These are phyloP conservation scores for Apophysomyces trapeziformis DNA, from an alignment of 371 early-diverging fungal genomes.

Conservation along the genomic window DNA sequence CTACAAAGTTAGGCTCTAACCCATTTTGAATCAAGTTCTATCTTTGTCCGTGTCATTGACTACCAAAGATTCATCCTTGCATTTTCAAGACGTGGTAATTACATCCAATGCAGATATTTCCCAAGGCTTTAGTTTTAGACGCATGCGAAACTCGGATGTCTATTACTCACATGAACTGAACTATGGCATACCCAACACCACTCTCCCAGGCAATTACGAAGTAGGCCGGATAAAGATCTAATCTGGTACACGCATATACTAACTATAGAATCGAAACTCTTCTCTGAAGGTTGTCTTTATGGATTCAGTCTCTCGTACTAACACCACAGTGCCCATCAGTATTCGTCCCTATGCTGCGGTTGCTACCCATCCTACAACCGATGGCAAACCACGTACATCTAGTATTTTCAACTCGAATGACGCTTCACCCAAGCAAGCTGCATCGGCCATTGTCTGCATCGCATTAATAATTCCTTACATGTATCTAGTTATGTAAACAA, in stretches of 20 bases:
- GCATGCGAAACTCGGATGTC: slow-evolving; percentile 25
- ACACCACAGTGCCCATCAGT: slow-evolving; percentile 40
- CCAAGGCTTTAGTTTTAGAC: slow-evolving; percentile 35
- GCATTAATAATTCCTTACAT: slow-evolving; percentile 9
- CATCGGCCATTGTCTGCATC: not conserved
- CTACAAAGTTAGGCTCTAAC: not conserved
- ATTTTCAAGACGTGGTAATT: slow-evolving; percentile 29
- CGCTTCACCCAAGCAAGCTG: not conserved
- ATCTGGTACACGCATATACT: not conserved
- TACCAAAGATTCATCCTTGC: slow-evolving; percentile 26
- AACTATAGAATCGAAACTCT: not conserved
- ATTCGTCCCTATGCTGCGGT: slow-evolving; percentile 42
- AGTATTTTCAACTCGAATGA: not conserved
- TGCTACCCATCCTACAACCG: not conserved
- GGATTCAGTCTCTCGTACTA: slow-evolving; percentile 36
- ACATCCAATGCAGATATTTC: slow-evolving; percentile 40
- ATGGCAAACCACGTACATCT: not conserved
- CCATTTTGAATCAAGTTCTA: slow-evolving; percentile 21
- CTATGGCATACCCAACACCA: slow-evolving; percentile 37
- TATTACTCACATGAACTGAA: slow-evolving; percentile 43
- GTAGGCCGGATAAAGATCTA: slow-evolving; percentile 12
- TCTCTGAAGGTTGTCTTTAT: slow-evolving; percentile 31
- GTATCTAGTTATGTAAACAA: slow-evolving; percentile 3
- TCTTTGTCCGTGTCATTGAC: slow-evolving; percentile 33
- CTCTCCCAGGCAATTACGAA: slow-evolving; percentile 38